A percentile compares a stretch with the other conserved stretches of the same genome.
These are phyloP conservation scores for Alternaria infectoria DNA, from an alignment of 2,329 filamentous ascomycete genomes.

Conservation along the genomic window DNA sequence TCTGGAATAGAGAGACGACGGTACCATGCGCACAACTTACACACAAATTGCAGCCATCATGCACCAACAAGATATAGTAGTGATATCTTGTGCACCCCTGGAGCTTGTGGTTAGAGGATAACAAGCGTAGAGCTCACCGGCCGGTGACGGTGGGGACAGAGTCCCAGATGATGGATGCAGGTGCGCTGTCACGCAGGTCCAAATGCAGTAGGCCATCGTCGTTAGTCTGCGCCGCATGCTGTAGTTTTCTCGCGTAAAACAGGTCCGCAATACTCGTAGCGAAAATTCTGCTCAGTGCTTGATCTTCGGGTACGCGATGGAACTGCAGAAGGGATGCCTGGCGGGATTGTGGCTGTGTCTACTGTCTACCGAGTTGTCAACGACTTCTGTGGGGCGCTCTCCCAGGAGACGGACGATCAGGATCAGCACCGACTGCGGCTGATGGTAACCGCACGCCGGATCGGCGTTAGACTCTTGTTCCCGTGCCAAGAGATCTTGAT, in stretches of 20 bases:
- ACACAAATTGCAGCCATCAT: not conserved
- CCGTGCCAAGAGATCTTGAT: slow-evolving; percentile 11
- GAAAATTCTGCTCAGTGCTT: not conserved
- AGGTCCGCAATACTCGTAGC: not conserved
- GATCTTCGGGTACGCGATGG: not conserved
- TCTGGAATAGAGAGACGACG: not conserved
- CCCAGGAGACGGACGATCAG: not conserved
- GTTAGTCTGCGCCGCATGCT: not conserved
- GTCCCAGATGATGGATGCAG: slow-evolving; percentile 1
- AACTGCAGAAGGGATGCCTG: not conserved
- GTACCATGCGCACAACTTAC: not conserved
- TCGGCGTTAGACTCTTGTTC: slow-evolving; percentile 2
- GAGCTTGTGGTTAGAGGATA: not conserved
- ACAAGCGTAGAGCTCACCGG: not conserved
- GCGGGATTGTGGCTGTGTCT: not conserved
- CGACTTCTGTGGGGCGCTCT: not conserved
- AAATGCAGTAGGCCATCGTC: not conserved
- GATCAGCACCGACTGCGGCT: slow-evolving; percentile 2
- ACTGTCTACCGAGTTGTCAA: slow-evolving; percentile 2
- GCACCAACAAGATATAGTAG: not conserved
- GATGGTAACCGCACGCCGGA: not conserved
- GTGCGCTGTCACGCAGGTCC: slow-evolving; percentile 7
- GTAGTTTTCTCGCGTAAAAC: not conserved
- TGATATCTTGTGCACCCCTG: not conserved
- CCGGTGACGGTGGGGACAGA: slow-evolving; percentile 6